phyloP scores from a whole-genome alignment of 1,284 basidiomycete species.

The Irpex lacteus region DNA sequence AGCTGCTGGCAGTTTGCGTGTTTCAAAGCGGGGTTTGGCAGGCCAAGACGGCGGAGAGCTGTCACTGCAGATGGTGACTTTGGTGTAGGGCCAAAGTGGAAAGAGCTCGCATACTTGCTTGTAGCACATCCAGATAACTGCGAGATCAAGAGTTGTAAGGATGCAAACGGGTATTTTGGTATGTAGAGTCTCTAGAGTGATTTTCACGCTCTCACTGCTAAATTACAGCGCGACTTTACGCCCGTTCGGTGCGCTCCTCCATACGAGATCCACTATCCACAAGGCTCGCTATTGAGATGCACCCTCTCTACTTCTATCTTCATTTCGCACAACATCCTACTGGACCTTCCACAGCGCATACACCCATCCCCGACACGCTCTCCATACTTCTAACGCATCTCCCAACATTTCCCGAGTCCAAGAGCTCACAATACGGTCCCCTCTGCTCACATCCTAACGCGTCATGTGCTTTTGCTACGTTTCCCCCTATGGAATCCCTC shows the following conservation, averaged over 20 bases:
- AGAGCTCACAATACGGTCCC: slow-evolving; percentile 29
- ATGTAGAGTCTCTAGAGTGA: slow-evolving; percentile 8
- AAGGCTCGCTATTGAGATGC: slow-evolving; percentile 22
- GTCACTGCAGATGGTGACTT: background rate
- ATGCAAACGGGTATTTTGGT: slow-evolving; percentile 30
- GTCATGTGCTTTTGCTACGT: slow-evolving; percentile 30
- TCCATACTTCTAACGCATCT: slow-evolving; percentile 27
- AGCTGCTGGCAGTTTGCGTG: slow-evolving; percentile 30
- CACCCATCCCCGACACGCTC: slow-evolving; percentile 8
- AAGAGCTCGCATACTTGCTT: slow-evolving; percentile 23
- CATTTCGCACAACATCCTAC: slow-evolving; percentile 24
- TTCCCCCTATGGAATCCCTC: slow-evolving; percentile 27
- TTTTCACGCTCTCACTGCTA: background rate
- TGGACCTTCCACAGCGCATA: background rate
- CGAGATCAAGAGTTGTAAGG: slow-evolving; percentile 30
- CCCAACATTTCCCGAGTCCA: slow-evolving; percentile 31
- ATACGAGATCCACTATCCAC: slow-evolving; percentile 15
- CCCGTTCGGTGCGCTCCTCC: slow-evolving; percentile 13
- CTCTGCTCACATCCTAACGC: slow-evolving; percentile 31
- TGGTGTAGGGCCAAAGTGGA: slow-evolving; percentile 19
- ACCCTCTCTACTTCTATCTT: slow-evolving; percentile 33
- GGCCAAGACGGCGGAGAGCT: slow-evolving; percentile 22
- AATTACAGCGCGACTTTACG: slow-evolving; percentile 21
- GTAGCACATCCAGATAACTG: slow-evolving; percentile 24
- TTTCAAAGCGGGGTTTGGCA: slow-evolving; percentile 28